phyloP scores from a whole-genome alignment of 2,329 filamentous ascomycete species.

The Phialemoniopsis sp. region DNA sequence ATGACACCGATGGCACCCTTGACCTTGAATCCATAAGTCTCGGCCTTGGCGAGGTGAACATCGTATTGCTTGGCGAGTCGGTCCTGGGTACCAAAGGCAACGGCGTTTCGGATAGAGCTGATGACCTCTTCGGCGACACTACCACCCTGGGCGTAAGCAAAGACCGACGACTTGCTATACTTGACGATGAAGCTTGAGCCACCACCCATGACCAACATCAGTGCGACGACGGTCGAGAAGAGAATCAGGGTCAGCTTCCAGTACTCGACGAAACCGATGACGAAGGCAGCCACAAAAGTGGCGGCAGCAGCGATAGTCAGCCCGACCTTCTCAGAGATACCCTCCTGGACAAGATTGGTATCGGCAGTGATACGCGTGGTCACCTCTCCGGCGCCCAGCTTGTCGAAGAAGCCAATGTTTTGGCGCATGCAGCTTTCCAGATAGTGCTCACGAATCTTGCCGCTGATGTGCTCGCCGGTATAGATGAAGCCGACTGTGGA shows the following conservation, averaged over 20 bases:
- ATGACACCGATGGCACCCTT: slow-evolving; percentile 72
- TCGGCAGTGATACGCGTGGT: slow-evolving; percentile 93
- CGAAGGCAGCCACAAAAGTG: slow-evolving; percentile 82
- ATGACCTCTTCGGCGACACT: slow-evolving; percentile 92
- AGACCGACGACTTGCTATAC: slow-evolving; percentile 73
- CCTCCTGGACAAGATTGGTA: slow-evolving; percentile 89
- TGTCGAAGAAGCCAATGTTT: slow-evolving; percentile 92
- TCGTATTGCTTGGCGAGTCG: slow-evolving; percentile 88
- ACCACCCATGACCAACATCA: slow-evolving; percentile 72
- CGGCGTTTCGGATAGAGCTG: slow-evolving; percentile 86
- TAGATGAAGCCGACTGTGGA: slow-evolving; percentile 89
- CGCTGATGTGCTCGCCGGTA: slow-evolving; percentile 72
- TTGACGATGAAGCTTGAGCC: slow-evolving; percentile 74
- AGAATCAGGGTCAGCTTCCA: slow-evolving; percentile 94
- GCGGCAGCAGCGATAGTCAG: slow-evolving; percentile 72
- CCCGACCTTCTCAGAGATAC: slow-evolving; percentile 85
- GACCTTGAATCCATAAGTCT: slow-evolving; percentile 71
- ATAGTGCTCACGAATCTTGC: slow-evolving; percentile 78
- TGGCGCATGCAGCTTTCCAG: slow-evolving; percentile 79
- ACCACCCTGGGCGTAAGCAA: slow-evolving; percentile 79
- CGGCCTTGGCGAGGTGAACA: slow-evolving; percentile 65
- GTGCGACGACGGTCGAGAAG: slow-evolving; percentile 73
- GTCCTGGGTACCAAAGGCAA: slow-evolving; percentile 90
- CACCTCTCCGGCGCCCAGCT: slow-evolving; percentile 86
- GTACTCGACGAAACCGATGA: slow-evolving; percentile 86